Base-by-base conservation (phyloP, 164 flowering plant genomes). In the Brasenia schreberi region DNA sequence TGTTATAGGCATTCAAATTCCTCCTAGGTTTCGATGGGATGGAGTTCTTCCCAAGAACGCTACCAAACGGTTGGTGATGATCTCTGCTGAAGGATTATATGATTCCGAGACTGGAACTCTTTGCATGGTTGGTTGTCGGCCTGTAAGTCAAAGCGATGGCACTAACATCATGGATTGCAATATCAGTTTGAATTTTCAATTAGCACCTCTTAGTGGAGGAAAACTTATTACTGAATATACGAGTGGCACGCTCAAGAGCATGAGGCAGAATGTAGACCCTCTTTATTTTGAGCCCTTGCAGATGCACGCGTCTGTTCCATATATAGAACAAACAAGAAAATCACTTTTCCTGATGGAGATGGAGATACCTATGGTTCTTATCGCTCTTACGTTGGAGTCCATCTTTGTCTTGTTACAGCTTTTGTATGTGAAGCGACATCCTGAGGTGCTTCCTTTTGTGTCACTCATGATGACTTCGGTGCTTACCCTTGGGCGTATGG, bases 61-160 rank as follows among this genome's bases (percentile, higher is more conserved):
- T 9, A 70, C 81, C 17, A 39, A 43, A 11, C 58, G 9, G 63
- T n/a, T 7, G 1, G 9, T 73, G n/a, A 66, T 69, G n/a, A 77
- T 90, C 62, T 70, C 75, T 33, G 92, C 92, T 5, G 96, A 90
- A 74, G 96, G 92, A 43, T 71, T 79, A 53, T 90, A 85, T 72
- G 81, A 86, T 74, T 23, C 71, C 44, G 67, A 70, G 73, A 81
- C 82, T 7, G 96, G 93, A 68, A 27, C 23, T 17, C 64, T 87
- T 56, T 89, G 96, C 72, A 83, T 87, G 92, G 74, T 83, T 4
- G 96, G 91, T 39, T 90, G 96, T 64, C 77, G 77, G 68, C 10
- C 53, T 64, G 42, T 79, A 39, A 71, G 44, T 42, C 59, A 69
- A 12, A 72, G 63, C 44, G 66, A 67, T 17, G 67, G 82, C 27